A percentile compares a stretch with the other conserved stretches of the same genome.
Conservation (phyloP, 257 asterid species). For the Vinca minor region DNA sequence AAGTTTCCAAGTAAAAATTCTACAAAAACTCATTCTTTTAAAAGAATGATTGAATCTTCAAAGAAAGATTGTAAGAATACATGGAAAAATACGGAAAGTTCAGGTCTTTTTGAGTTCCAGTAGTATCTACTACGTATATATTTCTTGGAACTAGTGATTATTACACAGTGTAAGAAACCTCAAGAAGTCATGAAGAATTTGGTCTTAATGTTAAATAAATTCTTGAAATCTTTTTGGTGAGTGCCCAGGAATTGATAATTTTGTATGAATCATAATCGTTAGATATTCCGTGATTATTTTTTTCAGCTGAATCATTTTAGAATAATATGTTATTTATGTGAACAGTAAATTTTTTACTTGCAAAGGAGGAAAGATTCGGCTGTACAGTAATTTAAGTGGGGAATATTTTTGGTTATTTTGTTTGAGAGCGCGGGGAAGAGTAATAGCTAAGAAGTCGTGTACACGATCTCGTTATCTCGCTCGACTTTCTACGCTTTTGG, state of each 20-base stretch:
- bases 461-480: too few relatives aligned
- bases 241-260: neutral
- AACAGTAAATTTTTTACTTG: neutral
- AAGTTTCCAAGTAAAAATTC: conserved; percentile 10
- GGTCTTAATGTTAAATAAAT: neutral
- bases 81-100: neutral
- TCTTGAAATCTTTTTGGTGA: neutral
- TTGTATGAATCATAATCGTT: neutral
- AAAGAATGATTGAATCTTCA: neutral
- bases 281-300: neutral
- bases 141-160: conserved; percentile 1
- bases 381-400: neutral
- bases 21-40: neutral
- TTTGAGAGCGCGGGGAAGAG: conserved; percentile 6
- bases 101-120: neutral
- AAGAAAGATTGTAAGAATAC: neutral
- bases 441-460: conserved; percentile 1
- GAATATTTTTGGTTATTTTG: neutral
- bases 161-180: neutral
- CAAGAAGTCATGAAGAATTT: neutral
- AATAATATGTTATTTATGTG: too few relatives aligned
- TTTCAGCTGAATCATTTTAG: neutral
- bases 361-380: neutral
- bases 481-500: neutral
- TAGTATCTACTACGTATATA: neutral